Base-by-base conservation (phyloP, 1,284 basidiomycete genomes). In the Termitomyces sp. region DNA sequence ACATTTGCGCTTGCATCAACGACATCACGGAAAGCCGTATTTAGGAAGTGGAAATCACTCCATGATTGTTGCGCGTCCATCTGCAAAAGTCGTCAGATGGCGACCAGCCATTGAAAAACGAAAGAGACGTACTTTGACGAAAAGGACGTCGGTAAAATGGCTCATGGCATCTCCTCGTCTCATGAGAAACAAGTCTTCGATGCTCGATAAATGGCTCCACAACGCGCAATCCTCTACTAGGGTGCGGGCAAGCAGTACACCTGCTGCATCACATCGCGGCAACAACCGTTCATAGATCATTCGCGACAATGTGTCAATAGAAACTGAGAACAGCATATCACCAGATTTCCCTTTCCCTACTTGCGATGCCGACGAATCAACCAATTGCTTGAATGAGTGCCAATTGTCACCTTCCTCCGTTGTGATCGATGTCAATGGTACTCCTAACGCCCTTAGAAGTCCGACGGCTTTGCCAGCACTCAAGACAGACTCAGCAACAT, bases 21-120 rank as follows among this genome's bases (percentile, higher is more conserved):
- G 12, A 84, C 75, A 55, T 92, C 88, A 13, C 77, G 76, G 61
- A 94, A 87, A 5, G 86, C 82, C 34, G 82, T 84, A 60, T 93
- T 93, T 42, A 94, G 71, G 64, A 88, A 86, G 68, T 94, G 91
- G 66, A 90, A 92, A 67, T 94, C 91, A 36, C 73, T 77, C 92
- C 92, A 94, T 15, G 75, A 68, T 62, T 86, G 83, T 42, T 77
- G 73, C 7, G 71, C 71, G 58, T 90, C 85, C 78, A 92, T 90
- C 90, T 92, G 58, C 8, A 55, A 3, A 24, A 45, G 33, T 10
- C 8, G 46, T 17, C 31, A 42, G 44, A 55, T 51, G 33, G 5
- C 26, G 3, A 28, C 44, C 13, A 52, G 31, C 0, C 15, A 39
- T n/a, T 1, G 34, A 10, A 44, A 9, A 34, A 31, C 3, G 53